A percentile compares a stretch with the other conserved stretches of the same genome.
These are phyloP conservation scores for Hibiscus trionum DNA, from an alignment of 345 rosid genomes.

Conservation along the genomic window DNA sequence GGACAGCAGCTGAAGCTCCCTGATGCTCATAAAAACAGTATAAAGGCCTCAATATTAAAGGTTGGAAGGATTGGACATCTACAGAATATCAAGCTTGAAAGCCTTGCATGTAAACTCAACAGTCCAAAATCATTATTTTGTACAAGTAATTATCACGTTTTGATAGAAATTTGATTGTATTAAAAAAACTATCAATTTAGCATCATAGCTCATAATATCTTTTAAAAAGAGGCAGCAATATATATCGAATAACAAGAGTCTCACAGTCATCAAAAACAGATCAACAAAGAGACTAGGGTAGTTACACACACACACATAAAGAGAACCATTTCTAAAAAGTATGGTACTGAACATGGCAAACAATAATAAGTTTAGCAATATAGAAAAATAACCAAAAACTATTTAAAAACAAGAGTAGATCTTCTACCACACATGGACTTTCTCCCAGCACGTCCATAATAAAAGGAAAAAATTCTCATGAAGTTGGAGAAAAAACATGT, in stretches of 20 bases:
- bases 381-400: neutral
- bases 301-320: neutral
- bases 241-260: neutral
- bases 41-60: neutral
- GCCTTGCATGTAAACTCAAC: neutral
- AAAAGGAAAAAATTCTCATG: neutral
- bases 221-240: neutral
- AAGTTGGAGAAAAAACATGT: neutral
- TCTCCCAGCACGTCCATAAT: neutral
- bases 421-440: neutral
- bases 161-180: neutral
- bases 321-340: neutral
- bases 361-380: neutral
- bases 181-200: neutral
- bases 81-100: neutral
- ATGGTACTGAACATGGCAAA: neutral
- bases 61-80: neutral
- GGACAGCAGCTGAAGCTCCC: slow-evolving; percentile 61
- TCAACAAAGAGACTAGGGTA: neutral
- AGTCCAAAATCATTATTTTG: neutral
- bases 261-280: neutral
- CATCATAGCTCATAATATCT: neutral
- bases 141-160: neutral
- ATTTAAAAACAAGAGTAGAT: neutral
- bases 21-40: slow-evolving; percentile 21